Percentiles rank a stretch among this genome's conserved stretches.
These are phyloP conservation scores for Amanita rubescens DNA, from an alignment of 768 basidiomycete species.

Conservation along the genomic window DNA sequence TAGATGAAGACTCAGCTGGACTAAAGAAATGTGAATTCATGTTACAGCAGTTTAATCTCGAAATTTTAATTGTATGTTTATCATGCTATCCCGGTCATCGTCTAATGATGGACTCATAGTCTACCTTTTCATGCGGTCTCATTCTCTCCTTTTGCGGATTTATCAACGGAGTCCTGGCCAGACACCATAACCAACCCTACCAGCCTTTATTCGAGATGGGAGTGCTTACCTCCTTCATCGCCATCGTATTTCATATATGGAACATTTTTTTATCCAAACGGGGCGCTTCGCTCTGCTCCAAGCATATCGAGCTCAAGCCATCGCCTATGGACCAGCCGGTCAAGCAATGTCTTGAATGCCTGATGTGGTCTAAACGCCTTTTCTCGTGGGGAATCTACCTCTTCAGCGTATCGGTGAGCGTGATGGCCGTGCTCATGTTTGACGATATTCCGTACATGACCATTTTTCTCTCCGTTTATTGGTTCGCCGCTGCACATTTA, in stretches of 20 bases:
- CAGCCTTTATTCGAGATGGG: neutral
- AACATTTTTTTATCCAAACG: neutral
- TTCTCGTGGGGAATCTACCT: neutral
- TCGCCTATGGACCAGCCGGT: neutral
- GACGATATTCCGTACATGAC: neutral
- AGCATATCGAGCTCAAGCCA: neutral
- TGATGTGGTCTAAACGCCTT: neutral
- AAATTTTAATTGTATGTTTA: neutral
- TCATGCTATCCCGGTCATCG: too few species aligned
- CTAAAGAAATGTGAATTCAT: neutral
- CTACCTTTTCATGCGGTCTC: neutral
- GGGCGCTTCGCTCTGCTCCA: conserved; percentile 1
- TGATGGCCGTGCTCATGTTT: neutral
- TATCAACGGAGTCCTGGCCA: neutral
- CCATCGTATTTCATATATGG: conserved; percentile 1
- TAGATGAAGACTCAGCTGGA: neutral
- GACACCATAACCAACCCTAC: neutral
- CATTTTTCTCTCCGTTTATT: neutral
- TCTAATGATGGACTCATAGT: too few species aligned
- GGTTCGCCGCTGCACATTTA: neutral
- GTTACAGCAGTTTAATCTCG: conserved; percentile 2
- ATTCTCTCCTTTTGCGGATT: conserved; percentile 1
- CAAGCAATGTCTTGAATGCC: neutral
- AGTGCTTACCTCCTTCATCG: neutral
- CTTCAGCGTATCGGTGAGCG: neutral